phyloP scores from a whole-genome alignment of 306 rosid genomes.

The Cyamopsis tetragonoloba region DNA sequence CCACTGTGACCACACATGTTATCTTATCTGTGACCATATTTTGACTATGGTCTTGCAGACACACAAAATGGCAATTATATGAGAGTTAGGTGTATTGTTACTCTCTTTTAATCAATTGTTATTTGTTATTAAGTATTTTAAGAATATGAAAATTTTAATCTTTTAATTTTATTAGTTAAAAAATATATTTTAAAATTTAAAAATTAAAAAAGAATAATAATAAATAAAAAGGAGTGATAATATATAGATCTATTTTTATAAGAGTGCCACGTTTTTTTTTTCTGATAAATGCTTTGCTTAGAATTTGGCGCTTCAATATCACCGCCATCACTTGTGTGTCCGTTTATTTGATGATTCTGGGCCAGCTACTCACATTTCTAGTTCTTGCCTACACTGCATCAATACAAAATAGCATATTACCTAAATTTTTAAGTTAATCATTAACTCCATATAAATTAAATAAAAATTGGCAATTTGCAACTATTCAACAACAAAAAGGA shows the following conservation, averaged over 20 bases:
- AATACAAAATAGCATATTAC: not conserved
- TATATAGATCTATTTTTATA: too few relatives aligned
- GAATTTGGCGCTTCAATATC: not conserved
- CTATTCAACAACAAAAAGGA: too few relatives aligned
- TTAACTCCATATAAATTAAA: not conserved
- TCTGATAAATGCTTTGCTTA: not conserved
- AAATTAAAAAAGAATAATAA: too few relatives aligned
- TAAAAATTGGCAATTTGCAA: not conserved
- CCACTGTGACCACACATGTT: too few relatives aligned
- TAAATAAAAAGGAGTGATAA: too few relatives aligned
- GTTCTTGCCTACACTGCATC: constrained; percentile 25
- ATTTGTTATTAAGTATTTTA: too few relatives aligned
- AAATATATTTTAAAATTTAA: too few relatives aligned
- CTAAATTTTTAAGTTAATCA: not conserved
- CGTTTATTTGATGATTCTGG: not conserved
- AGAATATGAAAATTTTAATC: too few relatives aligned
- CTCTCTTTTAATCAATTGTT: too few relatives aligned
- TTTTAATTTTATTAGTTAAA: too few relatives aligned
- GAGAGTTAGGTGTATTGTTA: too few relatives aligned
- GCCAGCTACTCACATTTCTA: not conserved
- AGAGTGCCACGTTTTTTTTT: not conserved
- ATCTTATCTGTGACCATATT: not conserved
- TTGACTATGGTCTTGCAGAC: not conserved
- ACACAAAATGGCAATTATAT: too few relatives aligned
- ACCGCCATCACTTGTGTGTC: not conserved